Evolutionary conservation across 805 yeast species (phyloP), one percentile per base, ranked within the genome.

Genomic region (Candida pini): DNA sequence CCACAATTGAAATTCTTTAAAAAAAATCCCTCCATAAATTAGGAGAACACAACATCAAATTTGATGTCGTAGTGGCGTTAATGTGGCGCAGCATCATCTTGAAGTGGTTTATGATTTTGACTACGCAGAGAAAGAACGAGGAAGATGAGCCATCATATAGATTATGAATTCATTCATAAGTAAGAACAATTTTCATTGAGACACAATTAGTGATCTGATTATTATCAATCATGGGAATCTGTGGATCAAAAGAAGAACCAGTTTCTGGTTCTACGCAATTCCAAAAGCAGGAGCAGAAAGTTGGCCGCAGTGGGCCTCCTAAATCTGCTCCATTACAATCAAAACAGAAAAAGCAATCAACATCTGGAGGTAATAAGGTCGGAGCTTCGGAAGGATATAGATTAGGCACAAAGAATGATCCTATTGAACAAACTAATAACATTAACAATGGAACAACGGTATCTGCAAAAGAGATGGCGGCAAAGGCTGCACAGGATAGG

Each of bases 1-100:
- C 66, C 69, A 7, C 62, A 62, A 33, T 49, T 69, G 24, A 47
- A 57, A 42, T 50, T 58, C 55, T 48, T 56, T 52, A 39, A n/a
- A 16, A 17, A 12, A 8, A 33, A 33, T 14, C 25, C 28, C 2
- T 36, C 36, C 2, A 48, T 53, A 13, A 41, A 33, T 14, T 33
- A 43, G n/a, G n/a, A n/a, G n/a, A n/a, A n/a, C n/a, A n/a, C n/a
- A n/a, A n/a, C n/a, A n/a, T n/a, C n/a, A n/a, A n/a, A n/a, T n/a
- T n/a, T n/a, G n/a, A n/a, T n/a, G n/a, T n/a, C n/a, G n/a, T n/a
- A n/a, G n/a, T n/a, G n/a, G n/a, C n/a, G n/a, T n/a, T n/a, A n/a
- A n/a, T n/a, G n/a, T n/a, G n/a, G n/a, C n/a, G n/a, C n/a, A n/a
- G n/a, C n/a, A n/a, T n/a, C n/a, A n/a, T n/a, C n/a, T n/a, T 13